A percentile compares a stretch with the other conserved stretches of the same genome.
Conservation (phyloP, 2,329 filamentous ascomycete species). For the Trichoderma sp. region DNA sequence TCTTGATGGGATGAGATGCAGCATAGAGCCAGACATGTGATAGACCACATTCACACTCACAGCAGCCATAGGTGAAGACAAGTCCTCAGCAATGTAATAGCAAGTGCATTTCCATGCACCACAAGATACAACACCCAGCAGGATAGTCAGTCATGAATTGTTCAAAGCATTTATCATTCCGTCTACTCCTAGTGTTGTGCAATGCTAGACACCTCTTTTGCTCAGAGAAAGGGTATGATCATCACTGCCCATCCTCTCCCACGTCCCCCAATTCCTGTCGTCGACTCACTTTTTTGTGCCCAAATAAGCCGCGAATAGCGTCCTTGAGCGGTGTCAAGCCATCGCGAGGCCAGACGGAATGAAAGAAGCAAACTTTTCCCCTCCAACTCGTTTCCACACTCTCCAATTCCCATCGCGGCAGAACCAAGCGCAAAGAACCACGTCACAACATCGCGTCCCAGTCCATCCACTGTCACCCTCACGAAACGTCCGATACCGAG, state of each 20-base stretch:
- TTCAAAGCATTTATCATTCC: slow-evolving; percentile 40
- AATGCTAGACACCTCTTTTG: slow-evolving; percentile 41
- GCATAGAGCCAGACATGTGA: too few relatives aligned
- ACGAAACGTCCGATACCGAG: slow-evolving; percentile 12
- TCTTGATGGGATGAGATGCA: too few relatives aligned
- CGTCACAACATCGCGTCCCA: slow-evolving; percentile 15
- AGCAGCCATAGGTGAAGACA: too few relatives aligned
- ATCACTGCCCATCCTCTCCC: slow-evolving; percentile 29
- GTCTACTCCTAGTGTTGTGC: slow-evolving; percentile 43
- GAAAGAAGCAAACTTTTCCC: neutral
- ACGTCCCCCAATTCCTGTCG: slow-evolving; percentile 27
- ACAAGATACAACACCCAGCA: neutral
- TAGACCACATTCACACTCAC: too few relatives aligned
- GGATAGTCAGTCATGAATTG: slow-evolving; percentile 24
- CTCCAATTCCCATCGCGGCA: slow-evolving; percentile 10
- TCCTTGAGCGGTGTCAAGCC: slow-evolving; percentile 29
- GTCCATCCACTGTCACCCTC: slow-evolving; percentile 25
- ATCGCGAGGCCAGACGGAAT: slow-evolving; percentile 16
- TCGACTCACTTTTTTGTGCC: slow-evolving; percentile 27
- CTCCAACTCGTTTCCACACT: neutral
- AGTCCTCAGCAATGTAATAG: neutral
- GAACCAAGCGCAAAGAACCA: slow-evolving; percentile 18
- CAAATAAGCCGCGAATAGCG: slow-evolving; percentile 28
- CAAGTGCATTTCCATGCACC: too few relatives aligned
- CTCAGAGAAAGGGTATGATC: slow-evolving; percentile 36